Evolutionary conservation across 208 protist species (phyloP), one percentile per base, ranked within the genome.

Genomic region (Herpetomonas samuelpessoai): DNA sequence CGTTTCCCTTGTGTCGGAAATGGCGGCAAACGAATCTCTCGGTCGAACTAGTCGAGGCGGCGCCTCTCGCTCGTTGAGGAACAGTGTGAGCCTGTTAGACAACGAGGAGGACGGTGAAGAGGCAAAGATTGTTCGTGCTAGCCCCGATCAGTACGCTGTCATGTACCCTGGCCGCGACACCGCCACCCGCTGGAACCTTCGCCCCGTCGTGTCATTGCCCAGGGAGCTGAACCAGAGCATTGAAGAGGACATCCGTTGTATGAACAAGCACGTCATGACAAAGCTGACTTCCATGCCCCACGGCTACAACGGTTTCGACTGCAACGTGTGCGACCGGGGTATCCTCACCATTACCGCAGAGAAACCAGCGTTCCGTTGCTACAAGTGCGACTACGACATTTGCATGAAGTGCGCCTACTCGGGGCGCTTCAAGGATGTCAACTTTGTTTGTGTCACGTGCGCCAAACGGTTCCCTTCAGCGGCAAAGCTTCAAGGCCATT

Each of bases 381-480:
- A 91, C 63, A 92, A 92, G 73, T 95, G 88, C 62, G 88, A 95
- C 68, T 95, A 92, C 69, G 88, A 95, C 60, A 63, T 95, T 45
- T 95, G 88, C 64, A 77, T 81, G 68, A 74, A 81, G 44, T 95
- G 88, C 60, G 85, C 83, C 26, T 88, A 84, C 57, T 74, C 76
- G n/a, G 74, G 79, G 21, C 73, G 72, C 29, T 75, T 87, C 44
- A 88, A 86, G 62, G 85, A 91, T 29, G 83, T 92, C 22, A 88
- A 80, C 63, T 92, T 92, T 83, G 75, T 95, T 18, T 95, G 88
- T 46, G 72, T 82, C n/a, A 79, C 78, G 47, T 95, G 88, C 62
- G 63, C 66, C 10, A 95, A 95, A 55, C 85, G 83, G 52, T 95
- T 95, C 72, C 80, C 81, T 0, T 81, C 85, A 9, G 41, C 74